phyloP scores from a whole-genome alignment of 768 basidiomycete species.

The Termitomyces sp. region DNA sequence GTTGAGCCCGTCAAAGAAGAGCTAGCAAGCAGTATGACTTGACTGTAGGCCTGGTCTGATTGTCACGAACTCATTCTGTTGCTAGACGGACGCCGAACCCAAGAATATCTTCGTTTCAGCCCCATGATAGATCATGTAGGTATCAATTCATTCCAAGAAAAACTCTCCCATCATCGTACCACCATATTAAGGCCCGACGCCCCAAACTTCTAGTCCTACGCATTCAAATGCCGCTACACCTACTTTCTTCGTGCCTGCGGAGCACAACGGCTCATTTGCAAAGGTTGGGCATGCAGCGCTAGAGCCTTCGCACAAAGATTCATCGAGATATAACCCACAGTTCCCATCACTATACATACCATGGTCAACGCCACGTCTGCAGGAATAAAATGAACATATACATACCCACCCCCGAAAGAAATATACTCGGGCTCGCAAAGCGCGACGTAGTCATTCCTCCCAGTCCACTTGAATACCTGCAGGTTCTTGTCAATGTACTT shows the following conservation, averaged over 20 bases:
- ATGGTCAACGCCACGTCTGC: background rate
- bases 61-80: too few relatives aligned
- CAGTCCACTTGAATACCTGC: constrained; percentile 78
- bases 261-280: constrained; percentile 79
- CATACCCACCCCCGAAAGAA: constrained; percentile 92
- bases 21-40: too few relatives aligned
- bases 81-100: background rate
- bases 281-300: constrained; percentile 86
- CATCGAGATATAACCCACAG: constrained; percentile 88
- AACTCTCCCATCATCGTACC: too few relatives aligned
- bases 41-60: too few relatives aligned
- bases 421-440: constrained; percentile 78
- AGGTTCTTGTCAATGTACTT: constrained; percentile 47
- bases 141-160: too few relatives aligned
- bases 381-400: constrained; percentile 12
- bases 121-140: too few relatives aligned
- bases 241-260: constrained; percentile 39
- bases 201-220: constrained; percentile 92
- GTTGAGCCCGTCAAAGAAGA: background rate
- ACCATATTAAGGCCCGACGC: constrained; percentile 45
- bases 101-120: background rate
- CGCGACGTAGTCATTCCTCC: constrained; percentile 86
- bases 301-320: constrained; percentile 76
- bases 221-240: constrained; percentile 78
- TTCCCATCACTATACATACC: constrained; percentile 73